These are phyloP conservation scores for Phytophthora syringae DNA, from an alignment of 352 stramenopile species.

Conservation along the genomic window DNA sequence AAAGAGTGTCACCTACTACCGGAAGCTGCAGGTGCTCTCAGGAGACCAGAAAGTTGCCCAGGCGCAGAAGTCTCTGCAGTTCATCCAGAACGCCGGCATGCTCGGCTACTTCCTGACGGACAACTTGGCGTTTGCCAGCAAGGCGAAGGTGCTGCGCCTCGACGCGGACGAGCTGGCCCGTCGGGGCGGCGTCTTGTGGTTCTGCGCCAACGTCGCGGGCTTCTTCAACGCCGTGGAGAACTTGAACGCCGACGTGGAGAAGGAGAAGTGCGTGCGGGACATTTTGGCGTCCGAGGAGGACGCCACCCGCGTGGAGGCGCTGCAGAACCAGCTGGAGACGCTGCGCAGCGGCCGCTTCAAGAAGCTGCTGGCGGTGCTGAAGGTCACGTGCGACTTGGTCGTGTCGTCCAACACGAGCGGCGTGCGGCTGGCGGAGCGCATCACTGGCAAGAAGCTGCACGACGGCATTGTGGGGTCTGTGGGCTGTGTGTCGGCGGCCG, in stretches of 20 bases:
- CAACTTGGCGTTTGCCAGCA: constrained; percentile 87
- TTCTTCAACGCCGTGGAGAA: constrained; percentile 77
- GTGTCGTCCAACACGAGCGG: constrained; percentile 88
- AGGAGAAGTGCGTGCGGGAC: constrained; percentile 80
- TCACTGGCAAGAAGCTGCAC: constrained; percentile 82
- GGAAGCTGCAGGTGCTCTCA: constrained; percentile 68
- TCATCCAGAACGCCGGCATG: constrained; percentile 86
- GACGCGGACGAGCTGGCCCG: constrained; percentile 68
- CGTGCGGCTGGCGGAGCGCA: constrained; percentile 77
- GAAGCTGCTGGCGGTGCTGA: constrained; percentile 84
- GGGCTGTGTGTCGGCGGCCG: constrained; percentile 80
- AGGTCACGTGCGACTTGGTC: constrained; percentile 86
- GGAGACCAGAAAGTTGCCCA: constrained; percentile 64
- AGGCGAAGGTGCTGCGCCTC: constrained; percentile 68
- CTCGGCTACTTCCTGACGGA: constrained; percentile 89
- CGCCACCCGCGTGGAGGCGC: constrained; percentile 47
- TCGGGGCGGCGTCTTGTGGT: constrained; percentile 84
- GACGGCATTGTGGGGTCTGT: constrained; percentile 85
- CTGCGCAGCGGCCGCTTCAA: constrained; percentile 72
- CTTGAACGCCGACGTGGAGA: constrained; percentile 80
- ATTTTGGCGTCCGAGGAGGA: constrained; percentile 79
- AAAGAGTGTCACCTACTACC: constrained; percentile 84
- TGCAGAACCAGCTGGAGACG: constrained; percentile 67
- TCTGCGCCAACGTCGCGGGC: constrained; percentile 82
- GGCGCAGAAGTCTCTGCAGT: constrained; percentile 64